Evolutionary conservation across 345 rosid genomes (phyloP), one percentile per base, ranked within the genome.

Genomic region (Nasturtium officinale): DNA sequence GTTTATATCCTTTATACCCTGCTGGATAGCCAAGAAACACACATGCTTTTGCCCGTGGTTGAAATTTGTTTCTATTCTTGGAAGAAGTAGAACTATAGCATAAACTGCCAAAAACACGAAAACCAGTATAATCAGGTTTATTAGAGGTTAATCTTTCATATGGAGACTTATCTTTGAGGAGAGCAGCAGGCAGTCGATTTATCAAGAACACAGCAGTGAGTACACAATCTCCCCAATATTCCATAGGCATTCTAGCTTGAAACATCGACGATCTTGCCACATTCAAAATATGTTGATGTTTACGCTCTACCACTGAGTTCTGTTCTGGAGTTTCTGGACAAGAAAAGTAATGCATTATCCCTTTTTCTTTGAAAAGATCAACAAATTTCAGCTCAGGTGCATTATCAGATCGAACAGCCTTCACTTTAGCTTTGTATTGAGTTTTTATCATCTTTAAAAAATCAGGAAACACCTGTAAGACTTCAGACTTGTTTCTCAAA

Each of bases 151-250:
- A 5, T 0, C 1, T 0, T 5, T 42, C 7, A 15, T 15, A 42
- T 1, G 17, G 17, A 5, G 7, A 42, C 47, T 42, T 42, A 15
- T 15, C 1, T 13, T 42, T 4, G 4, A 42, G 1, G 0, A 42
- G 0, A 1, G 17, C 0, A 0, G 46, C 0, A 5, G 47, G 17
- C 0, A 42, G 1, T 15, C 3, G 0, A 0, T 15, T 13, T 0
- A 42, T 42, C 0, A 42, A 2, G 0, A 42, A 15, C 1, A 42
- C 47, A 1, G 3, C 3, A 0, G 18, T 42, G 1, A 42, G 8
- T 0, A 42, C 8, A 6, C 18, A 42, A 5, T 42, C 47, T 5
- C 8, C 18, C 18, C 47, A 42, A 42, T 1, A 15, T 0, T 42
- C 17, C 17, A 13, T 0, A 5, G 7, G 17, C 0, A 42, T 0